These are phyloP conservation scores for Hyaloscypha hepaticicola DNA, from an alignment of 495 filamentous ascomycete species.

Conservation along the genomic window DNA sequence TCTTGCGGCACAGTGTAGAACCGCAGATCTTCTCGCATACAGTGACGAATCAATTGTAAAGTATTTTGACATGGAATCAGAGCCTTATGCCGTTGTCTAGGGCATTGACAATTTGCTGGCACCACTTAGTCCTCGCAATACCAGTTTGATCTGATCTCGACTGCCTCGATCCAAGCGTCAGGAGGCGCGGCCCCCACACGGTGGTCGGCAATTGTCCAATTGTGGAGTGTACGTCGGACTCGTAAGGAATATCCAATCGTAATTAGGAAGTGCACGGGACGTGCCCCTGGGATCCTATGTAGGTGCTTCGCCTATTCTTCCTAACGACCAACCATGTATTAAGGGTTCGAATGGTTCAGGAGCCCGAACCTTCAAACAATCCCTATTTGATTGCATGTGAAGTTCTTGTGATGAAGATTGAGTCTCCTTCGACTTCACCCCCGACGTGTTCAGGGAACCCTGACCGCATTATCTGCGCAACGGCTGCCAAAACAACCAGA, in stretches of 20 bases:
- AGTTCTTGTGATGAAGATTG: background rate
- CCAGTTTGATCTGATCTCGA: background rate
- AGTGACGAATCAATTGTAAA: background rate
- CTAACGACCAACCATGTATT: background rate
- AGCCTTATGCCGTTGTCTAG: background rate
- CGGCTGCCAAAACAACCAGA: background rate
- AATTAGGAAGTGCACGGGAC: background rate
- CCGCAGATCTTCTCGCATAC: background rate
- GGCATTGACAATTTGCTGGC: slow-evolving; percentile 9
- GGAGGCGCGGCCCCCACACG: background rate
- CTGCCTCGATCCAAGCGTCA: background rate
- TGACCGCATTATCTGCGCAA: background rate
- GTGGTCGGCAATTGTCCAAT: background rate
- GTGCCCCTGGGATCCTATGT: background rate
- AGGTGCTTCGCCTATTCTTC: background rate
- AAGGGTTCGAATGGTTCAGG: background rate
- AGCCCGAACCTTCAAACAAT: background rate
- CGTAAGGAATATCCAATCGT: background rate
- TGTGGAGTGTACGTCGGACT: background rate
- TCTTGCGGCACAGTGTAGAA: background rate
- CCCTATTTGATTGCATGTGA: background rate
- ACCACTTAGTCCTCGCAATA: background rate
- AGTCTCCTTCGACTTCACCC: background rate
- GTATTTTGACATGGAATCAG: background rate
- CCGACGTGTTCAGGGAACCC: background rate